phyloP scores from a whole-genome alignment of 2,329 filamentous ascomycete species.

The Neurospora sp. region DNA sequence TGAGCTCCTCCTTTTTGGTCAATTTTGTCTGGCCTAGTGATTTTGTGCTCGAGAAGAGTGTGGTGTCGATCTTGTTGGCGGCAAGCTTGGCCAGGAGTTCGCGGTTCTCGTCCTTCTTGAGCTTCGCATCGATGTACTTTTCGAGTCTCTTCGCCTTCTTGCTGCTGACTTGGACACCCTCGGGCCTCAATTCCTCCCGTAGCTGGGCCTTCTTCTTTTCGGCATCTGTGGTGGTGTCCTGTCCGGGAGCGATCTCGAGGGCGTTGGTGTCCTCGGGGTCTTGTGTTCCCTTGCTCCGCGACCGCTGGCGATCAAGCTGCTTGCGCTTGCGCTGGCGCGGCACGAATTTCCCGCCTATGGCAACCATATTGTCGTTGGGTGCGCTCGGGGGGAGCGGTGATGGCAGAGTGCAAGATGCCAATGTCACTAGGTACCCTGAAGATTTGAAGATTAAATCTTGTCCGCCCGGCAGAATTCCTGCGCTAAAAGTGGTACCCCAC shows the following conservation, averaged over 20 bases:
- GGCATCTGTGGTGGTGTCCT: slow-evolving; percentile 30
- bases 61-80: slow-evolving; percentile 70
- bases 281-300: slow-evolving; percentile 31
- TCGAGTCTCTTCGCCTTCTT: slow-evolving; percentile 60
- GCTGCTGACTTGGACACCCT: slow-evolving; percentile 46
- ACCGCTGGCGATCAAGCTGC: slow-evolving; percentile 54
- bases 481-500: background rate
- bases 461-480: slow-evolving; percentile 18
- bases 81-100: slow-evolving; percentile 77
- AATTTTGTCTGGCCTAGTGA: slow-evolving; percentile 64
- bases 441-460: slow-evolving; percentile 15
- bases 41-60: slow-evolving; percentile 66
- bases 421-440: background rate
- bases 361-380: slow-evolving; percentile 30
- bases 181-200: slow-evolving; percentile 41
- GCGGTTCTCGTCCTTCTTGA: slow-evolving; percentile 87
- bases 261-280: slow-evolving; percentile 41
- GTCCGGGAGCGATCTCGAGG: slow-evolving; percentile 37
- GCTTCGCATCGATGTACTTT: slow-evolving; percentile 75
- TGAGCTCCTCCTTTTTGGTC: slow-evolving; percentile 60
- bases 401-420: too few relatives aligned
- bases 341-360: slow-evolving; percentile 38
- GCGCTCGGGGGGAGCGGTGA: background rate
- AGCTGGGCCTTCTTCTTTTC: slow-evolving; percentile 47
- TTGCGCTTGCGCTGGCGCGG: slow-evolving; percentile 60